Base-by-base conservation (phyloP, 2,329 filamentous ascomycete genomes). In the Alternaria alternata region DNA sequence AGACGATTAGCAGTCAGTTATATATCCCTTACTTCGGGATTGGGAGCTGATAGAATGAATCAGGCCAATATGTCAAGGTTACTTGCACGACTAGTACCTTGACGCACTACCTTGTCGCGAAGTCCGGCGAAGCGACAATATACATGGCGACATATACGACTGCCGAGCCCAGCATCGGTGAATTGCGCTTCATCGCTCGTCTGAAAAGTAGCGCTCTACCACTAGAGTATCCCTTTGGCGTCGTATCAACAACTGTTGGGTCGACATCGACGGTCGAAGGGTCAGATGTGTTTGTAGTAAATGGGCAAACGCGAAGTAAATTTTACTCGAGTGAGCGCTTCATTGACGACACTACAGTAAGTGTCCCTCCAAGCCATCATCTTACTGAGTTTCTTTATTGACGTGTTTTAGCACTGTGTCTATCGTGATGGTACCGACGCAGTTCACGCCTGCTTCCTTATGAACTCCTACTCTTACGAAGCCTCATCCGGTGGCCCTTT, bases 401-500 rank as follows among this genome's bases (percentile, higher is more conserved):
- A 49, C 5, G 1, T 5, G 16, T 30, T 34, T 7, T 24, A 85
- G 26, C 88, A 89, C 72, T 91, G 88, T 75, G 85, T 88, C 38
- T 84, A 83, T 59, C 84, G 85, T 22, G 81, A 79, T 60, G 77
- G 74, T 30, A 41, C 26, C 30, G 75, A 78, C 28, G 72, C 76
- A 1, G 82, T 86, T 38, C 86, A 88, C 65, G 87, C 86, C 11
- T 91, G 88, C 75, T 86, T 90, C 75, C 79, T 89, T 54, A 82
- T 85, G 51, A 84, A 84, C 41, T 81, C 79, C 11, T 78, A 79
- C 51, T 79, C 85, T 36, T 88, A 87, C 51, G 89, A 91, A 73
- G 83, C 81, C 8, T 87, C 86, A 1, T 88, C 87, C 0, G 89
- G 89, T 12, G 89, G 88, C 1, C 89, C 89, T 16, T 91, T 91